Percentiles rank a stretch among this genome's conserved stretches.
Conservation (phyloP, 768 basidiomycete species). For the Termitomyces sp. region DNA sequence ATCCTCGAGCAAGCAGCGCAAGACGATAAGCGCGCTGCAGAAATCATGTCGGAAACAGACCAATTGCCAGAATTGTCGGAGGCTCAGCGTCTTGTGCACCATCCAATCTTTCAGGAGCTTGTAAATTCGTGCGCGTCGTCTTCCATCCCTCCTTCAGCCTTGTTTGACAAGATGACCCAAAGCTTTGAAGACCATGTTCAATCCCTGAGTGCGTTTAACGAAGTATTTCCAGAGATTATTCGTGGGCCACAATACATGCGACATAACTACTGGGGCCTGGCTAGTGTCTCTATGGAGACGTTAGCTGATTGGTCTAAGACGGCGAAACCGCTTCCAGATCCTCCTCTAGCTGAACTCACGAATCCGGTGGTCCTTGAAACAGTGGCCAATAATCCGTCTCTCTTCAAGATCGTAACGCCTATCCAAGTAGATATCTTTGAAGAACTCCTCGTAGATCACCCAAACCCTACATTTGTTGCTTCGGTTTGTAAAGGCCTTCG, state of each 20-base stretch:
- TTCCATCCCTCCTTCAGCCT: background rate
- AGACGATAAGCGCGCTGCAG: constrained; percentile 13
- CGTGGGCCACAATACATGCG: background rate
- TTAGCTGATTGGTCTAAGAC: background rate
- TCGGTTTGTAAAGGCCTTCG: constrained; percentile 6
- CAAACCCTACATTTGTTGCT: background rate
- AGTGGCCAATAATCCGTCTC: background rate
- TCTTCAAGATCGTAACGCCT: constrained; percentile 2
- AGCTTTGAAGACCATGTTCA: background rate
- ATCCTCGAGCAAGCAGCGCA: constrained; percentile 7
- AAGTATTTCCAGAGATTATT: background rate
- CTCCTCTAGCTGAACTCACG: background rate
- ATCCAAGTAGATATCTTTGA: constrained; percentile 1
- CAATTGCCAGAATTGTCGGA: constrained; percentile 7
- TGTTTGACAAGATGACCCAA: background rate
- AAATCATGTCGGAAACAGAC: background rate
- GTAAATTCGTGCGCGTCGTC: background rate
- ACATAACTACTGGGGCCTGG: background rate
- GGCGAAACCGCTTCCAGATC: background rate
- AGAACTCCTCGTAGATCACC: background rate
- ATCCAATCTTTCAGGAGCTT: background rate
- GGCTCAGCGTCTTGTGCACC: constrained; percentile 10
- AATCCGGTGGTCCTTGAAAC: background rate
- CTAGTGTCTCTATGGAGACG: background rate
- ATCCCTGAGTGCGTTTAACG: background rate